Percentiles rank a stretch among this genome's conserved stretches.
Conservation (phyloP, 108 stramenopile species). For the Stephanodiscus triporus region DNA sequence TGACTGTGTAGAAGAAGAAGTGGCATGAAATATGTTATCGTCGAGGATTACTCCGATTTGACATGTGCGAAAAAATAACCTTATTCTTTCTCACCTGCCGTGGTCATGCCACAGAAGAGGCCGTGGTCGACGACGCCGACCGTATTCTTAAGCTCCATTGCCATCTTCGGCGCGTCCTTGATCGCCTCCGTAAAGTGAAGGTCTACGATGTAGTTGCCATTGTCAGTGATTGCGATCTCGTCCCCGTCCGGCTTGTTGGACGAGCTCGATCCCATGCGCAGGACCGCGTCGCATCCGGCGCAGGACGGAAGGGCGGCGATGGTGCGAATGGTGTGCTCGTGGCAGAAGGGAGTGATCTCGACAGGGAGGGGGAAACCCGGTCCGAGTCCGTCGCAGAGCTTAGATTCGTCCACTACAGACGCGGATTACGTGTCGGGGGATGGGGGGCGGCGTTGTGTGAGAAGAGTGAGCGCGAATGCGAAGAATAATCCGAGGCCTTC, state of each 20-base stretch:
- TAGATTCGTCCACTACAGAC: conserved; percentile 92
- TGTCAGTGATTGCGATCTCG: conserved; percentile 97
- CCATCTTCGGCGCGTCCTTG: conserved; percentile 86
- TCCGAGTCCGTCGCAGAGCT: conserved; percentile 93
- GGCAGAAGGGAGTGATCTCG: conserved; percentile 96
- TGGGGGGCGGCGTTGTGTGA: neutral
- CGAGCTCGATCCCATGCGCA: conserved; percentile 83
- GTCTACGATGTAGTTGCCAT: conserved; percentile 99
- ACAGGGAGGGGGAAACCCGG: conserved; percentile 95
- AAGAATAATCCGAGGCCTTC: neutral
- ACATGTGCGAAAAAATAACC: too few species aligned
- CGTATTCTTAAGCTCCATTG: conserved; percentile 88
- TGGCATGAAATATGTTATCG: neutral
- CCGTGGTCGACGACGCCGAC: conserved; percentile 99
- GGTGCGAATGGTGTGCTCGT: conserved; percentile 93
- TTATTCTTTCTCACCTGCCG: conserved; percentile 51
- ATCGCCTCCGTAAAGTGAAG: conserved; percentile 94
- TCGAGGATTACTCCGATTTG: neutral
- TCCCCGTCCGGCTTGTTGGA: conserved; percentile 90
- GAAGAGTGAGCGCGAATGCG: neutral
- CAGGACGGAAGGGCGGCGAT: conserved; percentile 86
- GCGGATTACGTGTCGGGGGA: neutral
- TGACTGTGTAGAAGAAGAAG: conserved; percentile 52
- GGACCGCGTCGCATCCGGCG: conserved; percentile 89
- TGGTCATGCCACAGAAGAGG: conserved; percentile 97